Conservation (phyloP, 352 stramenopile species). For the Elongisporangium prolatum region DNA sequence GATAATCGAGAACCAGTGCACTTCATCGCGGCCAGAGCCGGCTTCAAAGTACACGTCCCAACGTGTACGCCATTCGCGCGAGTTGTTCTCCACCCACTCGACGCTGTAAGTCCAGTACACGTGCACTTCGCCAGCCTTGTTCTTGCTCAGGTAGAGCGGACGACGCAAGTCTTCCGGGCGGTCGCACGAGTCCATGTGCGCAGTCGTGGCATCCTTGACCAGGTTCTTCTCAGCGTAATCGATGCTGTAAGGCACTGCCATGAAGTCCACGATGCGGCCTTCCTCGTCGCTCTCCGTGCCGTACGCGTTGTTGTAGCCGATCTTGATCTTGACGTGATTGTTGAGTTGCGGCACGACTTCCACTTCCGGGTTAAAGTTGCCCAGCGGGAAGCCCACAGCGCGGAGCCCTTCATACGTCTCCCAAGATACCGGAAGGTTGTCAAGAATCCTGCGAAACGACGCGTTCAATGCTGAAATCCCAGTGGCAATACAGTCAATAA, state of each 20-base stretch:
- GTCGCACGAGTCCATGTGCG: slow-evolving; percentile 70
- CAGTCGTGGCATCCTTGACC: slow-evolving; percentile 41
- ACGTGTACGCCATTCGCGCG: slow-evolving; percentile 96
- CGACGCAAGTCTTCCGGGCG: slow-evolving; percentile 57
- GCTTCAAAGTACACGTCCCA: slow-evolving; percentile 99
- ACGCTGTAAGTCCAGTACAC: slow-evolving; percentile 98
- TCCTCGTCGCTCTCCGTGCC: slow-evolving; percentile 61
- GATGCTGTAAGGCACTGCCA: slow-evolving; percentile 96
- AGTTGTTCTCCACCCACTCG: slow-evolving; percentile 93
- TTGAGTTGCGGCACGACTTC: slow-evolving; percentile 92
- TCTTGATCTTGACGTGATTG: slow-evolving; percentile 99
- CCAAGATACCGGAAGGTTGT: slow-evolving; percentile 95
- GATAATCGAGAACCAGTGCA: slow-evolving; percentile 99
- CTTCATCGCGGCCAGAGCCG: slow-evolving; percentile 88
- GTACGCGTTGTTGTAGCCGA: slow-evolving; percentile 95
- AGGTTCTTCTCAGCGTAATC: slow-evolving; percentile 86
- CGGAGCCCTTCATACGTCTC: slow-evolving; percentile 59
- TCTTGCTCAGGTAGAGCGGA: slow-evolving; percentile 79
- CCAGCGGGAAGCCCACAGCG: slow-evolving; percentile 84
- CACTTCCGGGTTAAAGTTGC: slow-evolving; percentile 87
- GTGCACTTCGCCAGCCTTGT: slow-evolving; percentile 74
- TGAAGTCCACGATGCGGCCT: slow-evolving; percentile 98
- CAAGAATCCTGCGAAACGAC: slow-evolving; percentile 86
- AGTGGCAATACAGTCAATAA: slow-evolving; percentile 2
- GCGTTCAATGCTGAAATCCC: neutral